Conservation (phyloP, 1,284 basidiomycete genomes). For the Ceratobasidium papillatum region DNA sequence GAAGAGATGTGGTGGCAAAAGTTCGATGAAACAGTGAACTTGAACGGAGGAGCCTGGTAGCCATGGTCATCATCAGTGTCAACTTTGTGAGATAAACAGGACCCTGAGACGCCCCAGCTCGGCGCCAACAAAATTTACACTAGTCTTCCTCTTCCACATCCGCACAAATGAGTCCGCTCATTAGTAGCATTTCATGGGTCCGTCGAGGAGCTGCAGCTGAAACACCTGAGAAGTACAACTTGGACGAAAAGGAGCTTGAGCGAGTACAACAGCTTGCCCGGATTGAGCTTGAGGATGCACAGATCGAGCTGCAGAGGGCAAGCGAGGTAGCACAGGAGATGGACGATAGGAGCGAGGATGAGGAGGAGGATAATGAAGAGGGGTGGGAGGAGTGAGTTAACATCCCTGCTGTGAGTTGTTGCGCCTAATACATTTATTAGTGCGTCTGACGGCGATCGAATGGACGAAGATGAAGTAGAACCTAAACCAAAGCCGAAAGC, state of each 20-base stretch:
- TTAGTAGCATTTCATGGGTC: constrained; percentile 74
- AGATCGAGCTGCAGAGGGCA: constrained; percentile 83
- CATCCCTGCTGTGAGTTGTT: constrained; percentile 14
- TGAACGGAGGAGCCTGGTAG: background rate
- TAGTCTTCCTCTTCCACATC: background rate
- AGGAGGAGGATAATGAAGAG: constrained; percentile 60
- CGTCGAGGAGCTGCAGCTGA: constrained; percentile 78
- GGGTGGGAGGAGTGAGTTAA: constrained; percentile 84
- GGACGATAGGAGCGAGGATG: constrained; percentile 67
- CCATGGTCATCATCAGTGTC: background rate
- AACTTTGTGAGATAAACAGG: background rate
- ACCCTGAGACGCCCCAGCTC: constrained; percentile 23
- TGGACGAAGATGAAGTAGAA: constrained; percentile 54
- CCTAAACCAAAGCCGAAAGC: constrained; percentile 45
- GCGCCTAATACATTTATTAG: constrained; percentile 16
- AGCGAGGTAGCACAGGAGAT: constrained; percentile 78
- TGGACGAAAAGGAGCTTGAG: constrained; percentile 91
- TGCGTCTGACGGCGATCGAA: constrained; percentile 48
- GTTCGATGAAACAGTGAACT: background rate
- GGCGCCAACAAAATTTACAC: constrained; percentile 41
- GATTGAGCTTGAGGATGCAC: constrained; percentile 88
- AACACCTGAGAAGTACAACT: constrained; percentile 87
- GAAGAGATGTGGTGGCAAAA: background rate
- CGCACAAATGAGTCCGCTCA: constrained; percentile 50
- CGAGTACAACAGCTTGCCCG: constrained; percentile 89